Percentiles rank a stretch among this genome's conserved stretches.
phyloP scores from a whole-genome alignment of 768 basidiomycete species.

The Tricholoma hemisulphureum region DNA sequence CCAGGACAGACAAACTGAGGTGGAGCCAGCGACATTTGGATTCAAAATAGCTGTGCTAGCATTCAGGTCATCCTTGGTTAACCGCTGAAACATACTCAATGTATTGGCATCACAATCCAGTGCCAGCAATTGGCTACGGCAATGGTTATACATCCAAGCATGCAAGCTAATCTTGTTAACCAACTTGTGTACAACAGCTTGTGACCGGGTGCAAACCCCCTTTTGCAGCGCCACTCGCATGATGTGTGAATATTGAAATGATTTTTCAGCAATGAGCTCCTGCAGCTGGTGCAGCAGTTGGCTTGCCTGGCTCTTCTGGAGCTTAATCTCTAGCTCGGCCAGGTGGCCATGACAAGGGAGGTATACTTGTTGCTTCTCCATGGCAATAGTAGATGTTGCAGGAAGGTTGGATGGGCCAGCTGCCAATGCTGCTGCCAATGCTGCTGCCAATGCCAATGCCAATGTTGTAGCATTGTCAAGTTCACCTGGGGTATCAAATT shows the following conservation, averaged over 20 bases:
- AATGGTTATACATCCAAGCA: background rate
- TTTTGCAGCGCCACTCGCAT: background rate
- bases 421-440: background rate
- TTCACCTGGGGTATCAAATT: background rate
- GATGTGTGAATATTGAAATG: background rate
- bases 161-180: background rate
- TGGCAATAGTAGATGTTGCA: background rate
- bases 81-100: background rate
- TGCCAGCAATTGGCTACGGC: too few relatives aligned
- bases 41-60: background rate
- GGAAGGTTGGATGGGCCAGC: background rate
- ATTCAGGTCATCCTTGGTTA: background rate
- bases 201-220: background rate
- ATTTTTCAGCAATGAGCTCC: background rate
- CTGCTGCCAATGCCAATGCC: background rate
- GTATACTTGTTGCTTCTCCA: background rate
- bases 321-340: background rate
- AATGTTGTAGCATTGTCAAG: background rate
- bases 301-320: background rate
- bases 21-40: background rate
- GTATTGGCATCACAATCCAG: background rate
- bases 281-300: background rate
- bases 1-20: background rate
- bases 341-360: background rate
- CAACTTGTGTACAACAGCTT: background rate